Percentiles rank a stretch among this genome's conserved stretches.
These are phyloP conservation scores for Uromyces viciae-fabae DNA, from an alignment of 1,284 basidiomycete genomes.

Conservation along the genomic window DNA sequence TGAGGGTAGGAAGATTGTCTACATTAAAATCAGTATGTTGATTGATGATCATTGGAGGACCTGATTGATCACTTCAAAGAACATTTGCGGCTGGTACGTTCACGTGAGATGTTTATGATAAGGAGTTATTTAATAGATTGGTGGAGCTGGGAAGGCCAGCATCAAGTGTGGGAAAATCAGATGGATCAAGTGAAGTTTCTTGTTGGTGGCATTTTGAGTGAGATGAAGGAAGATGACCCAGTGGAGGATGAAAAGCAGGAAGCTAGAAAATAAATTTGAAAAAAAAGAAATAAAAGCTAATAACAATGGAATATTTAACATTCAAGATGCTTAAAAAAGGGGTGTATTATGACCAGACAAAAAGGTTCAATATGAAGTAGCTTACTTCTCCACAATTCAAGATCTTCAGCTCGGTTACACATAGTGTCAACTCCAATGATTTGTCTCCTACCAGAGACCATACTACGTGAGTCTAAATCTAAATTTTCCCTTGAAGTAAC, in stretches of 20 bases:
- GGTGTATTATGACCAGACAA: too few species aligned
- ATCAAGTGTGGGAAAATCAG: conserved; percentile 15
- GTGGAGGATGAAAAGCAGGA: conserved; percentile 3
- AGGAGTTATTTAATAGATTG: background rate
- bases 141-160: conserved; percentile 2
- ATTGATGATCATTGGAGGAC: background rate
- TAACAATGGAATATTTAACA: too few species aligned
- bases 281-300: background rate
- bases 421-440: conserved; percentile 92
- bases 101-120: conserved; percentile 28
- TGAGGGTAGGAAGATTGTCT: conserved; percentile 21
- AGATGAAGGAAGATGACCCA: conserved; percentile 35
- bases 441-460: conserved; percentile 73
- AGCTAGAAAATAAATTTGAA: background rate
- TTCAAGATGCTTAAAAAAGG: too few species aligned
- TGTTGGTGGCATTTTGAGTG: conserved; percentile 29
- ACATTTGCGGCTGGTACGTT: conserved; percentile 2
- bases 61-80: background rate
- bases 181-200: conserved; percentile 19
- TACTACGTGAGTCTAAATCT: conserved; percentile 75
- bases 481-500: conserved; percentile 76
- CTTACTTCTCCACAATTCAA: too few species aligned
- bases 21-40: conserved; percentile 19
- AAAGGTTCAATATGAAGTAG: too few species aligned
- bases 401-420: conserved; percentile 87